These are phyloP conservation scores for Actinomortierella ambigua DNA, from an alignment of 371 early-diverging fungal genomes.

Conservation along the genomic window DNA sequence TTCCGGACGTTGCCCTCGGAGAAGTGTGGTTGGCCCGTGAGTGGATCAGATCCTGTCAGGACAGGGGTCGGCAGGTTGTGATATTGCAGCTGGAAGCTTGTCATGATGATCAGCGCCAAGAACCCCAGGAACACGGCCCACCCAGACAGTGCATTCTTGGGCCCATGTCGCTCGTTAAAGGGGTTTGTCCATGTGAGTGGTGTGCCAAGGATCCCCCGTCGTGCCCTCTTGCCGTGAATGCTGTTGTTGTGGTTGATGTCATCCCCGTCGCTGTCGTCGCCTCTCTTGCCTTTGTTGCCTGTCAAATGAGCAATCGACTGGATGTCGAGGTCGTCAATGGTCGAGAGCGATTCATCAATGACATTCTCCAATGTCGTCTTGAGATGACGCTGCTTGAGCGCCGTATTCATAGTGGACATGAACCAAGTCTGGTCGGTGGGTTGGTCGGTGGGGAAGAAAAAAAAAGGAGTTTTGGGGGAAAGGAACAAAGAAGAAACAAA, in stretches of 20 bases:
- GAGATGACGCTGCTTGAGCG: conserved; percentile 34
- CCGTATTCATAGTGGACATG: conserved; percentile 19
- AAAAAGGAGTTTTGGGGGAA: conserved; percentile 19
- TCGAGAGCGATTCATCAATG: neutral
- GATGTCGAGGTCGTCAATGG: neutral
- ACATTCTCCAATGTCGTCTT: neutral
- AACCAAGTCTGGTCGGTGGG: conserved; percentile 40
- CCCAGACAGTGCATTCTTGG: conserved; percentile 13
- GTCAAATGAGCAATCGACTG: conserved; percentile 16
- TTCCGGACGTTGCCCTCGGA: conserved; percentile 62
- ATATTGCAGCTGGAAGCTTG: conserved; percentile 50
- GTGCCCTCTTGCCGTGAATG: neutral
- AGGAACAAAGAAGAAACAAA: no score
- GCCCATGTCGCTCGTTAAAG: neutral
- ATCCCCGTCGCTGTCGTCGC: conserved; percentile 7
- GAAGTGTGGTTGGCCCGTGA: conserved; percentile 51
- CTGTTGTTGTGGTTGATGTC: no score
- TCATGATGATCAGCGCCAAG: conserved; percentile 33
- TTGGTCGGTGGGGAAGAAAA: conserved; percentile 33
- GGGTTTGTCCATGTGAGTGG: neutral
- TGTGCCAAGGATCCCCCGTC: neutral
- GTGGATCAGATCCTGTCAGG: conserved; percentile 22
- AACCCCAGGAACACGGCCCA: conserved; percentile 28
- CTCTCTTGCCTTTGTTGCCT: conserved; percentile 7
- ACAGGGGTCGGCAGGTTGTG: conserved; percentile 42